Evolutionary conservation across 2,329 filamentous ascomycete genomes (phyloP), one percentile per base, ranked within the genome.

Genomic region (Aspergillus uvarum): DNA sequence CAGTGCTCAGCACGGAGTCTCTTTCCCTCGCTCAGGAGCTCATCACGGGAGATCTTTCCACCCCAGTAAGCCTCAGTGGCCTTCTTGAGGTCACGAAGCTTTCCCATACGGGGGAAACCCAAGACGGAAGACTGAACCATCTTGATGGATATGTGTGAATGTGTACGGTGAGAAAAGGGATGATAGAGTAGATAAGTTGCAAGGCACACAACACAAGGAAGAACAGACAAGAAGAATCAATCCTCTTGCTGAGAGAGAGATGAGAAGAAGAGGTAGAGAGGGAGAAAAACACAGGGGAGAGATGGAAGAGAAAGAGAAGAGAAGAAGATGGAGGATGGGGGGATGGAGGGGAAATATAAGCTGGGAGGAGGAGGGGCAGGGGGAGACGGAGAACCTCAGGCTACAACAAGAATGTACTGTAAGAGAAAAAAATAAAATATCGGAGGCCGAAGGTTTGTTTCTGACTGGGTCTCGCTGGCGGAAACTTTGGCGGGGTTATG

Each of bases 21-120:
- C 91, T 98, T 98, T 79, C 90, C 95, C 88, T 98, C 95, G 64
- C 87, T 85, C 70, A 98, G 85, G 70, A 99, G 91, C 65, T 96
- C 92, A 65, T 90, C 87, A 76, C 93, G 91, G 66, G 91, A 93
- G 79, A 96, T 85, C 86, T 98, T 99, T 80, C 90, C 94, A 74
- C 83, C 89, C 95, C 95, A 99, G 83, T 89, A 99, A 79, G 94
- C 92, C 83, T 99, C 95, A 70, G 93, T 99, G 77, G 95, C 95
- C 89, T 99, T 99, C 90, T 99, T 99, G 79, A 99, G 88, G 86
- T 99, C 95, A 88, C 95, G 92, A 83, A 96, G 91, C 75, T 87
- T 90, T 82, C 95, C 95, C 91, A 98, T 97, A 78, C 95, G 94
- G 80, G 95, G 95, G 87, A 99, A 99, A 83, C 95, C 95, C 80